Evolutionary conservation across 768 basidiomycete species (phyloP), one percentile per base, ranked within the genome.

Genomic region (Lactarius hengduanensis): DNA sequence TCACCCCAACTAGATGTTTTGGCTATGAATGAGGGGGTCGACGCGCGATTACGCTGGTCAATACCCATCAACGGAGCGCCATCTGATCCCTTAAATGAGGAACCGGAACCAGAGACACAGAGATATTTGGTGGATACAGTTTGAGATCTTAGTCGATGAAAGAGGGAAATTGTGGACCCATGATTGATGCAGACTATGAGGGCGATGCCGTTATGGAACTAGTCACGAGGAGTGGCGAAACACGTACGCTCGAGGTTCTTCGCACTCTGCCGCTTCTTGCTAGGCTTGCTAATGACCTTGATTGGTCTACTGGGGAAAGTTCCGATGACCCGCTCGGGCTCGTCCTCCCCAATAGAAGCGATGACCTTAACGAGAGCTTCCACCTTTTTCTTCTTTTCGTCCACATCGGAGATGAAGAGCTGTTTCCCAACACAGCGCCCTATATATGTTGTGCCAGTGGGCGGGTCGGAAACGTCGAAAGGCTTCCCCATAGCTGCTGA

Each of bases 221-320:
- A n/a, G 61, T 68, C 61, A 67, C 61, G 61, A 54, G 65, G 65
- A 22, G 26, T 61, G 71, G 63, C 59, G 61, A 62, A 43, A 67
- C 54, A 61, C 95, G 80, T 75, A 96, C 94, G 79, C 76, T 97
- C 92, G 20, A 94, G 84, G 72, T 93, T 94, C 82, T 96, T 96
- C 56, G 90, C 92, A 74, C 90, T 93, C 77, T 94, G 90, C 72
- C 94, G 84, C 84, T 97, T 97, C 83, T 98, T 97, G 80, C 92
- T 94, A 4, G 96, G 96, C 77, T 98, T 98, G 79, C 91, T 94
- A 78, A 98, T 98, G 73, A 98, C 93, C 77, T 95, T 96, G 82
- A 98, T 98, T n/a, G 95, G 88, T 56, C 91, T 89, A 70, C 92
- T 93, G 54, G 92, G 89, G 80, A 98, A 98, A 22, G 86, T 84